Conservation (phyloP, 345 rosid species). For the Eucalyptus pauciflora region DNA sequence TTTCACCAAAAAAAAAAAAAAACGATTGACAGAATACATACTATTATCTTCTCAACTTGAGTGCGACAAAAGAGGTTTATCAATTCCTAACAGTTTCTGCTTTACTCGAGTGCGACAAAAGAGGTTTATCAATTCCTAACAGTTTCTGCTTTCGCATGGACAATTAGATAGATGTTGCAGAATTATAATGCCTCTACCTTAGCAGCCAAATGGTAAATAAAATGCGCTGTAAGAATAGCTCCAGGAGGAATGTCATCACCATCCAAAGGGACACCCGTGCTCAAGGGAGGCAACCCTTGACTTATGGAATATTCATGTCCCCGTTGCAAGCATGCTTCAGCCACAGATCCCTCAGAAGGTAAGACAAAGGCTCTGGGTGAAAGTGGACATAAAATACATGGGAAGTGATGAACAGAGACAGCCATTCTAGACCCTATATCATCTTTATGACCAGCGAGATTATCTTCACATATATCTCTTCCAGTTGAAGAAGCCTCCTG, state of each 20-base stretch:
- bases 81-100: neutral
- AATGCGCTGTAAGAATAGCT: constrained; percentile 82
- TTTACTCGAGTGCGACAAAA: neutral
- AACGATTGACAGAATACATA: neutral
- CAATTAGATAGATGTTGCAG: neutral
- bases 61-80: neutral
- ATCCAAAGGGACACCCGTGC: constrained; percentile 49
- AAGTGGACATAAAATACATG: constrained; percentile 75
- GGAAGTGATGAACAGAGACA: constrained; percentile 79
- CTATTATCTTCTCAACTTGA: neutral
- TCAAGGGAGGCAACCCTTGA: constrained; percentile 77
- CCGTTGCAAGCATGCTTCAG: constrained; percentile 67
- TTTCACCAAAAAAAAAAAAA: too few species aligned
- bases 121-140: neutral
- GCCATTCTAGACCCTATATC: constrained; percentile 29
- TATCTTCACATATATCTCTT: constrained; percentile 10
- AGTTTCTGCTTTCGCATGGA: neutral
- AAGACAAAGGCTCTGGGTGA: constrained; percentile 83
- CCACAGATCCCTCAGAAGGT: constrained; percentile 91
- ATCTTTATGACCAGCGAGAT: constrained; percentile 11
- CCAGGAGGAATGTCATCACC: constrained; percentile 81
- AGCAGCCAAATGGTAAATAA: constrained; percentile 80
- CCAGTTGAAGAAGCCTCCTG: constrained; percentile 29
- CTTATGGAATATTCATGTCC: constrained; percentile 72
- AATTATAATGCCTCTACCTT: constrained; percentile 31